phyloP scores from a whole-genome alignment of 2,329 filamentous ascomycete genomes.

The Botryotinia convoluta region DNA sequence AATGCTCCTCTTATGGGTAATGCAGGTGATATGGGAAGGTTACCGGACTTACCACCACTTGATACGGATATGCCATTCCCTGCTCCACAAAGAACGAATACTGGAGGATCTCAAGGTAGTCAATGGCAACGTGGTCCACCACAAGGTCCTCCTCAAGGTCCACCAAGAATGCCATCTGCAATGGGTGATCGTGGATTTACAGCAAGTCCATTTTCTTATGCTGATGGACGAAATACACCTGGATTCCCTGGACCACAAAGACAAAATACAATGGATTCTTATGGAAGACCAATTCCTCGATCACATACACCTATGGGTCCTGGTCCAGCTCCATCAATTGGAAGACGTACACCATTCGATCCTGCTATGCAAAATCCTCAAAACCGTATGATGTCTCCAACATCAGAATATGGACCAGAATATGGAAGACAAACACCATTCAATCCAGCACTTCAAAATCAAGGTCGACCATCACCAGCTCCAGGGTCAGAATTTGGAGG shows the following conservation, averaged over 20 bases:
- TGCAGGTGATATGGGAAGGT: conserved; percentile 57
- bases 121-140: conserved; percentile 31
- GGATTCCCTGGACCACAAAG: conserved; percentile 11
- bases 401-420: conserved; percentile 7
- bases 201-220: conserved; percentile 34
- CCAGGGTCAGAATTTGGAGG: conserved; percentile 10
- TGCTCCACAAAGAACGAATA: conserved; percentile 34
- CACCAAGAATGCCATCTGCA: conserved; percentile 35
- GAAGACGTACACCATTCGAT: conserved; percentile 33
- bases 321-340: conserved; percentile 32
- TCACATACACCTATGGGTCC: conserved; percentile 32
- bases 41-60: conserved; percentile 33
- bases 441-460: conserved; percentile 8
- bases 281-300: conserved; percentile 33
- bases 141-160: conserved; percentile 14
- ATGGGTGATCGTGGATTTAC: conserved; percentile 35
- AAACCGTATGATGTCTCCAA: conserved; percentile 9
- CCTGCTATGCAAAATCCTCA: conserved; percentile 18
- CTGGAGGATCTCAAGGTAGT: conserved; percentile 30
- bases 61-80: conserved; percentile 29
- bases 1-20: conserved; percentile 60
- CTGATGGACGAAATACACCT: conserved; percentile 23
- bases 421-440: conserved; percentile 10
- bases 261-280: conserved; percentile 28
- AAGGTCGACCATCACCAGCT: neutral